Base-by-base conservation (phyloP, 208 protist species). In the Phytomonas francai region DNA sequence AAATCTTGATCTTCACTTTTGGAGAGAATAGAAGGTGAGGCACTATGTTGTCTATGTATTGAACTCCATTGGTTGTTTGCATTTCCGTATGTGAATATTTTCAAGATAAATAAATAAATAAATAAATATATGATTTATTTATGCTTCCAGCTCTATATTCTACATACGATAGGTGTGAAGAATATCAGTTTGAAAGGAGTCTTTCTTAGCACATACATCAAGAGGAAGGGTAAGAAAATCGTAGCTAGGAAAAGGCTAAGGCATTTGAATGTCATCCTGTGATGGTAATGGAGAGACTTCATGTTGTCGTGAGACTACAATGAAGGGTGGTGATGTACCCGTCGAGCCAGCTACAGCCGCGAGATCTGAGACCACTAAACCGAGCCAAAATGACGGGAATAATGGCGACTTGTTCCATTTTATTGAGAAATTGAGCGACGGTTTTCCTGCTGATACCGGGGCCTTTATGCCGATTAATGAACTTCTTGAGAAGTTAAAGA, bases 381-480 rank as follows among this genome's bases (percentile, higher is more conserved):
- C 22, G 45, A 25, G 11, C 45, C 45, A 54, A 54, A 54, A 59
- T 32, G 76, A 89, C 56, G 80, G 86, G 33, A 85, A 71, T 34
- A 75, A 65, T 27, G 84, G 84, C 31, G 84, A 89, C 70, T 59
- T 89, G 31, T 45, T 78, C 59, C 30, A 64, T 2, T 82, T 84
- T 59, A 74, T 87, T 22, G 49, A 73, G 56, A 59, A 30, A 2
- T 49, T 91, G 30, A 61, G 78, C 34, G 71, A 71, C n/a, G 62
- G 49, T 25, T 58, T 81, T 7, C 83, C 76, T 16, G 30, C 32
- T 29, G 67, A 77, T 32, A 74, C 68, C 36, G 85, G 86, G 5
- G 69, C 70, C 66, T 25, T 54, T 25, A 78, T 79, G 59, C 76
- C 88, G 1, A 68, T 94, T 11, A 57, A 78, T 39, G 73, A 89